Conservation (phyloP, 148 eudicot genomes). For the Diospyros kaki region DNA sequence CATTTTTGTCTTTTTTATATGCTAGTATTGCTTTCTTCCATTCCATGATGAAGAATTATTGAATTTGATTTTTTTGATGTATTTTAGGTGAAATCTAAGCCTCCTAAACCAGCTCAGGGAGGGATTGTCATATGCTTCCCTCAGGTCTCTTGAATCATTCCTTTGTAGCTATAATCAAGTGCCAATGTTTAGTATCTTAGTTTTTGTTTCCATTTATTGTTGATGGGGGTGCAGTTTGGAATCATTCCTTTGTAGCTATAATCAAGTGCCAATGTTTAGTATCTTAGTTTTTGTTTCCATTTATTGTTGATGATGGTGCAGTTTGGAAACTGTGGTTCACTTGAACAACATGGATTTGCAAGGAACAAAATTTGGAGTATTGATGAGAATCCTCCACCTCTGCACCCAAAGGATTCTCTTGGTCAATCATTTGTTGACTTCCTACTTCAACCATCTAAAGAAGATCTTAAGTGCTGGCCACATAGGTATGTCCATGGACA, state of each 20-base stretch:
- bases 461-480: conserved; percentile 86
- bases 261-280: conserved; percentile 2
- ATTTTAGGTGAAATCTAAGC: conserved; percentile 59
- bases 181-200: background rate
- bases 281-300: background rate
- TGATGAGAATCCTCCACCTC: conserved; percentile 73
- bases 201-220: background rate
- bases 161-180: background rate
- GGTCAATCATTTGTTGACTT: conserved; percentile 78
- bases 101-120: conserved; percentile 85
- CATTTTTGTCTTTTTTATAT: too few species aligned
- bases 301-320: conserved; percentile 22
- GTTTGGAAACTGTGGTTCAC: conserved; percentile 80
- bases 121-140: conserved; percentile 94
- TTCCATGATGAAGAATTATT: too few species aligned
- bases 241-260: background rate
- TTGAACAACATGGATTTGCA: conserved; percentile 92
- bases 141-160: conserved; percentile 49
- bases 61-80: background rate
- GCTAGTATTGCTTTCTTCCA: too few species aligned
- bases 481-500: conserved; percentile 43
- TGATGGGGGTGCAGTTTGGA: too few species aligned
- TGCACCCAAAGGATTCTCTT: conserved; percentile 46
- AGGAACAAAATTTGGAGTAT: conserved; percentile 72
- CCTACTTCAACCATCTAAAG: conserved; percentile 69